Base-by-base conservation (phyloP, 169 alveolate genomes). In the Prorocentrum cordatum region DNA sequence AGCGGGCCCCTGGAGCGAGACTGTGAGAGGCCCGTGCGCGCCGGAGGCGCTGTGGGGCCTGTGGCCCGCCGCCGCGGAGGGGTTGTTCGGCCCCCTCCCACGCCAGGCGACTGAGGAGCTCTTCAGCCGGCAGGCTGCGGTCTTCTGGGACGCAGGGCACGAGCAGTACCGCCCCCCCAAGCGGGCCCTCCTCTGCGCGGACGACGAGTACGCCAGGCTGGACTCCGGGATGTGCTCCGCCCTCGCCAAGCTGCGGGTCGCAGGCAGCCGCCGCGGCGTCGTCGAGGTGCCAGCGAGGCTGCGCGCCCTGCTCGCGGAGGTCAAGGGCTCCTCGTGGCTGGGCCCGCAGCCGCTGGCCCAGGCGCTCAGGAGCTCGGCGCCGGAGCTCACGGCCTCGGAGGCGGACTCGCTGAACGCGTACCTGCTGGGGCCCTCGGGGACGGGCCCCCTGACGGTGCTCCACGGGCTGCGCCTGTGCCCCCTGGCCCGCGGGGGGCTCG, bases 241-340 rank as follows among this genome's bases (percentile, higher is more conserved):
- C 3, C 58, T 75, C 36, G n/a, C 72, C 24, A 38, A 72, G 12
- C 68, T 75, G 4, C 54, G 72, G 14, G 12, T 75, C 22, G 67
- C 72, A 3, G 86, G 86, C 1, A 38, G 72, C 39, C 64, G 45
- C 38, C 36, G 86, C 24, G 33, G 42, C 24, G 59, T 64, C 32
- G 86, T 75, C 38, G 72, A 75, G 38, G 86, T 58, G 39, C 86
- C 86, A 14, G 47, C 38, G 3, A 18, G 22, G 27, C 9, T 54
- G 4, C 38, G 72, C 27, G 72, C 10, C 22, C 18, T 58, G 2
- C 39, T 75, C 32, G 14, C 12, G 2, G 86, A 75, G 32, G 32
- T 54, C 59, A 75, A 54, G 38, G 86, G 86, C 22, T 24, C 58
- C 29, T 33, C 86, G 45, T 75, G 86, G 86, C 86, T 75, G 3